Evolutionary conservation across 495 filamentous ascomycete species (phyloP), one percentile per base, ranked within the genome.

Genomic region (Aspergillus kassunensis): DNA sequence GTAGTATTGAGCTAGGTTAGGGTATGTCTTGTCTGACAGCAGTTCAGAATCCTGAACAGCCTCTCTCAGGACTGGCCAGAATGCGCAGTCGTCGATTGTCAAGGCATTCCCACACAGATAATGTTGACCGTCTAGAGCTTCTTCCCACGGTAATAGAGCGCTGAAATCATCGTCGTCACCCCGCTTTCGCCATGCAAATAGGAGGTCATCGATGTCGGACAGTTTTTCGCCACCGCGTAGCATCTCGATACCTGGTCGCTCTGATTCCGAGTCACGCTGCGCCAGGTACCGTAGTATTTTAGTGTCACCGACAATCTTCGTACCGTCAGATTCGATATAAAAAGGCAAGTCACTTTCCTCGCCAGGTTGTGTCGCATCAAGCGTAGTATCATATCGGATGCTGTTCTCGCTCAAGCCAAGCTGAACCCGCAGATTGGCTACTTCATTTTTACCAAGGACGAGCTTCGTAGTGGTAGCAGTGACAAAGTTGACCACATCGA

Each of bases 401-500:
- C 78, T 79, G 30, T 79, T 71, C 65, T 89, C 84, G 6, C 76
- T 75, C 18, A 89, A 58, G 50, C 75, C 73, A 0, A 87, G 51
- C 25, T 70, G 72, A 0, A 87, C 78, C 5, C 82, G 70, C 54
- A 80, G 59, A 52, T 88, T 84, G 3, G 75, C 72, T 15, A 89
- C 61, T 0, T 53, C 35, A 42, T 88, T 80, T 0, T 68, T 59
- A 29, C 80, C 77, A 1, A 79, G 59, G 48, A 75, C 76, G 6
- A 89, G 61, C 29, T 77, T 73, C 10, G 78, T 72, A 10, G 79
- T 67, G 25, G 71, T 72, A 2, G 77, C 69, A 19, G 69, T 74
- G 7, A 75, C 67, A 59, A 87, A 80, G 57, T 98, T 90, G 41
- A 98, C 77, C 1, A 96, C 90, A 60, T 97, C 86, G 49, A 91